phyloP scores from a whole-genome alignment of 768 basidiomycete species.

The Tephrocybe sp. region DNA sequence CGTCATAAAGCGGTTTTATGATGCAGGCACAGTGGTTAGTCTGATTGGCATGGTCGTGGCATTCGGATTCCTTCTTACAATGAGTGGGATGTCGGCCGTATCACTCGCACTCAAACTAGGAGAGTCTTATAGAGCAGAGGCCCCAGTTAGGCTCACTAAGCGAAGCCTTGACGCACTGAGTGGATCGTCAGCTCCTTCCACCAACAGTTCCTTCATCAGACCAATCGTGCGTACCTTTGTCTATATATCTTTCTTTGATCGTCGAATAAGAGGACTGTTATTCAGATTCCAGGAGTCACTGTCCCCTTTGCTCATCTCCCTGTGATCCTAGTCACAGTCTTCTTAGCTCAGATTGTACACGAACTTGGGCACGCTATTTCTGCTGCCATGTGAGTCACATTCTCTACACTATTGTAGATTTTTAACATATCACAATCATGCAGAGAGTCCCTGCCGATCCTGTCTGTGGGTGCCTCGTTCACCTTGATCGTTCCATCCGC shows the following conservation, averaged over 20 bases:
- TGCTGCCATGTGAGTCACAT: conserved; percentile 61
- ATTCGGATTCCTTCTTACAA: conserved; percentile 37
- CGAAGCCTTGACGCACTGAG: conserved; percentile 2
- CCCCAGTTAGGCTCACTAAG: conserved; percentile 2
- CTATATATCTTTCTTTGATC: neutral
- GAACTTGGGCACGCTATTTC: conserved; percentile 79
- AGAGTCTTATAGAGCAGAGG: neutral
- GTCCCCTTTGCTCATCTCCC: conserved; percentile 73
- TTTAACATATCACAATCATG: neutral
- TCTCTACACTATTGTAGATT: neutral
- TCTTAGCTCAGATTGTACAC: conserved; percentile 68
- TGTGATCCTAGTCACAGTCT: conserved; percentile 57
- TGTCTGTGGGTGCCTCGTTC: conserved; percentile 59
- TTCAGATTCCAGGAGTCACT: conserved; percentile 80
- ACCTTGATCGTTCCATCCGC: conserved; percentile 68
- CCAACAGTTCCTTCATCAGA: conserved; percentile 13
- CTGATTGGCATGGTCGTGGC: conserved; percentile 46
- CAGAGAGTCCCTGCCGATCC: conserved; percentile 65
- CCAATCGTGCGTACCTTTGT: conserved; percentile 33
- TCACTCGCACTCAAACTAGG: conserved; percentile 8
- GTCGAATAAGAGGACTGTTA: neutral
- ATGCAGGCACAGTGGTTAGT: conserved; percentile 43
- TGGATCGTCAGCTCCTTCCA: neutral
- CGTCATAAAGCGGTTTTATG: conserved; percentile 40
- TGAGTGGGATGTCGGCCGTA: conserved; percentile 19